These are phyloP conservation scores for Amphicarpaea edgeworthii DNA, from an alignment of 306 rosid genomes.

Conservation along the genomic window DNA sequence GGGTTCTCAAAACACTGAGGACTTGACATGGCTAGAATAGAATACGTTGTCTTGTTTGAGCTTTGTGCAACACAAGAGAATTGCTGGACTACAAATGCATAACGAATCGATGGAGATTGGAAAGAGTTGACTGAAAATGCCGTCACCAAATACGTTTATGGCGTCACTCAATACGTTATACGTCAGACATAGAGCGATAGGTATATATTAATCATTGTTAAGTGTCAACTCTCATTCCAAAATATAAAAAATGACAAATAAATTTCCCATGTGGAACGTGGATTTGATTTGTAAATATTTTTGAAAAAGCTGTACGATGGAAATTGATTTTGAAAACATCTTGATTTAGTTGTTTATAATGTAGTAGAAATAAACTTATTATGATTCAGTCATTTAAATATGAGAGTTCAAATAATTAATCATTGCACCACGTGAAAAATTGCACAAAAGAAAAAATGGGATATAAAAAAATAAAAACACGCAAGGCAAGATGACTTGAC, in stretches of 20 bases:
- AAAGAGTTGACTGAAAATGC: not conserved
- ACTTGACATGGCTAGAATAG: conserved; percentile 45
- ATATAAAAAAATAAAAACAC: not conserved
- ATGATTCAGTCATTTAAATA: not conserved
- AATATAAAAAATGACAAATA: not conserved
- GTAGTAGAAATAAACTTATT: not conserved
- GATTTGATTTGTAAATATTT: not conserved
- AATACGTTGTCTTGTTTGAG: not conserved
- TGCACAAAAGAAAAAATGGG: not conserved
- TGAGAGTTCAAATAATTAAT: not conserved
- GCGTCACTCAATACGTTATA: conserved; percentile 37
- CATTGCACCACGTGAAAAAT: not conserved
- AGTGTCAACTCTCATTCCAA: not conserved
- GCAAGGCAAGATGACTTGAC: too few relatives aligned
- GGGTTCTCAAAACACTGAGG: conserved; percentile 56
- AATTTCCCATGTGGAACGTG: too few relatives aligned
- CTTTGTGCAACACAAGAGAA: not conserved
- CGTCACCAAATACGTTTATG: not conserved
- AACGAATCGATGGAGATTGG: not conserved
- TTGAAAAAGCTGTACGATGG: not conserved
- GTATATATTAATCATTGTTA: not conserved
- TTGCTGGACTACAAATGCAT: not conserved
- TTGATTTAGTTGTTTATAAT: not conserved
- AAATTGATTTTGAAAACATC: not conserved
- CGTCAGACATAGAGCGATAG: conserved; percentile 2